Evolutionary conservation across 192 early-diverging fungal genomes (phyloP).

Genomic region (Linnemannia hyalina): DNA sequence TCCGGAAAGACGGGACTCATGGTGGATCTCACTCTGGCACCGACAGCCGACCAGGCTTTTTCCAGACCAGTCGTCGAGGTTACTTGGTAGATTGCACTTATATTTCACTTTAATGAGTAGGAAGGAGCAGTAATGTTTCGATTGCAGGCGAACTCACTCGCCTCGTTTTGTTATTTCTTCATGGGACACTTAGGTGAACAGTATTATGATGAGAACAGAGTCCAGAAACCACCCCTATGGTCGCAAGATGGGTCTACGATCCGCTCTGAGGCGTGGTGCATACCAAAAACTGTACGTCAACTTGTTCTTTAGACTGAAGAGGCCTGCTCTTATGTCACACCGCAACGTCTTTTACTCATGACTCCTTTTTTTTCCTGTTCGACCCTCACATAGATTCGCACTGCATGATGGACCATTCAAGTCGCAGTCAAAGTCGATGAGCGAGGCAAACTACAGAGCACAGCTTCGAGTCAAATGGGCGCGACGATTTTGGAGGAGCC

Average conservation of each 20-base stretch:
- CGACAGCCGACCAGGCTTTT: slow-evolving; percentile 47
- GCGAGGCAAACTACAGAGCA: slow-evolving; percentile 46
- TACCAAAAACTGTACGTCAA: slow-evolving; percentile 33
- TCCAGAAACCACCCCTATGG: slow-evolving; percentile 17
- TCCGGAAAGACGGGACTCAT: slow-evolving; percentile 1
- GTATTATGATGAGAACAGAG: slow-evolving; percentile 46
- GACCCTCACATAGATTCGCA: slow-evolving; percentile 37
- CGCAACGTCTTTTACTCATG: background rate
- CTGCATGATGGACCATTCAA: slow-evolving; percentile 69
- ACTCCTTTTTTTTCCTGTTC: background rate
- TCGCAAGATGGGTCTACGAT: slow-evolving; percentile 37
- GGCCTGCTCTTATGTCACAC: background rate
- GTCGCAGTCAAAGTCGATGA: background rate
- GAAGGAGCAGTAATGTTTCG: background rate
- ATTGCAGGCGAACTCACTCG: background rate
- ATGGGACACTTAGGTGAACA: slow-evolving; percentile 12
- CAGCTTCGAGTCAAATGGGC: slow-evolving; percentile 63
- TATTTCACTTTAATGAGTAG: background rate
- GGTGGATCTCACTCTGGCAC: slow-evolving; percentile 23
- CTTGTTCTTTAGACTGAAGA: background rate
- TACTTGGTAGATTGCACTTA: slow-evolving; percentile 27
- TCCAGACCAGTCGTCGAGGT: slow-evolving; percentile 38
- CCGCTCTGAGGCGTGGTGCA: slow-evolving; percentile 28
- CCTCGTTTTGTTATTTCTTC: background rate
- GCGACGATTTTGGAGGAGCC: slow-evolving; percentile 44